phyloP scores from a whole-genome alignment of 768 basidiomycete genomes.

The Neoboletus brunneissimus region DNA sequence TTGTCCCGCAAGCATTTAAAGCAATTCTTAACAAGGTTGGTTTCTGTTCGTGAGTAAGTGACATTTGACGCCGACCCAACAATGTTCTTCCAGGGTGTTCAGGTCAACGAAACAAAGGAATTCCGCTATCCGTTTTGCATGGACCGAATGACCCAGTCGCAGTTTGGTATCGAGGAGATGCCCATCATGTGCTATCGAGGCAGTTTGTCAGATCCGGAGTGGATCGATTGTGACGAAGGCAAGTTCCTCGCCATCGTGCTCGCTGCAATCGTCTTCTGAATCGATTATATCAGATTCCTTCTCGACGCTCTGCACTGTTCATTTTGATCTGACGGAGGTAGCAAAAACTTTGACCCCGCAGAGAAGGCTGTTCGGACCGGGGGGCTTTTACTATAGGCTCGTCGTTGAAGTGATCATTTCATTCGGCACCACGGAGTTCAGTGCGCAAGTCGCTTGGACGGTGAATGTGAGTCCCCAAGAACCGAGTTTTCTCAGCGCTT shows the following conservation, averaged over 20 bases:
- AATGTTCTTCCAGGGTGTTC: slow-evolving; percentile 4
- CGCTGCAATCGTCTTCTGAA: background rate
- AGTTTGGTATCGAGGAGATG: background rate
- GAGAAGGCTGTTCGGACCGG: background rate
- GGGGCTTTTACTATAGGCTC: slow-evolving; percentile 6
- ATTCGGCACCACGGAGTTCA: slow-evolving; percentile 28
- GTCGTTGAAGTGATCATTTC: slow-evolving; percentile 9
- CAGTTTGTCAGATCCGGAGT: slow-evolving; percentile 1
- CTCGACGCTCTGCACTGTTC: slow-evolving; percentile 10
- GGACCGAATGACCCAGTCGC: background rate
- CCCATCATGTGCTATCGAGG: slow-evolving; percentile 17
- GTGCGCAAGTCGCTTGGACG: slow-evolving; percentile 12
- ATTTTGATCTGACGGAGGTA: slow-evolving; percentile 6
- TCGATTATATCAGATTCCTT: slow-evolving; percentile 2
- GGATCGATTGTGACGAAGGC: slow-evolving; percentile 10
- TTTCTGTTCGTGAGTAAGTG: background rate
- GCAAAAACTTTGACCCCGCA: background rate
- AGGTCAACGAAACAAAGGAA: slow-evolving; percentile 9
- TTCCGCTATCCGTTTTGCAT: slow-evolving; percentile 12
- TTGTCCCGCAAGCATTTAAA: slow-evolving; percentile 4
- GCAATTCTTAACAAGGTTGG: slow-evolving; percentile 9
- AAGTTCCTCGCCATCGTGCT: background rate
- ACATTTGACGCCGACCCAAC: background rate
- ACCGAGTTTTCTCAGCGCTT: background rate
- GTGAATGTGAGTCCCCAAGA: slow-evolving; percentile 3